Percentiles rank a stretch among this genome's conserved stretches.
Evolutionary conservation across 805 yeast species (phyloP).

Genomic region (Pachysolen tannophilus): DNA sequence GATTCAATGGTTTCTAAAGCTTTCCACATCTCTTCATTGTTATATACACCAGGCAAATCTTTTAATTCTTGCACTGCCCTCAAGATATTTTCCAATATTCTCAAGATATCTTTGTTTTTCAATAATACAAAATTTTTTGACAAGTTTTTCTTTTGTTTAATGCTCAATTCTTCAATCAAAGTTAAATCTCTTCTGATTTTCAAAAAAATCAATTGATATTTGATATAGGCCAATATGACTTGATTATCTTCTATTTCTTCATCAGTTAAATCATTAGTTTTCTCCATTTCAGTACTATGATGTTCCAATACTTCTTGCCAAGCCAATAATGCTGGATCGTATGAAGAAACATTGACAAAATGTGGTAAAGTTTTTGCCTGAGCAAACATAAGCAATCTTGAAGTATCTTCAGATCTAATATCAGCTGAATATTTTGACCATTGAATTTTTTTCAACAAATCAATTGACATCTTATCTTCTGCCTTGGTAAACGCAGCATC

Average conservation of each 20-base stretch:
- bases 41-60: conserved; percentile 89
- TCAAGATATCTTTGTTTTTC: conserved; percentile 32
- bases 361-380: conserved; percentile 22
- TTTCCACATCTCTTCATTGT: conserved; percentile 60
- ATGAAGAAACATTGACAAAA: conserved; percentile 34
- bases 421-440: conserved; percentile 53
- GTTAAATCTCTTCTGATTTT: conserved; percentile 66
- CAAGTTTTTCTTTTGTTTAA: conserved; percentile 12
- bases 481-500: conserved; percentile 25
- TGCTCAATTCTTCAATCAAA: conserved; percentile 30
- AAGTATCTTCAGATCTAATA: conserved; percentile 64
- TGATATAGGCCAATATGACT: conserved; percentile 67
- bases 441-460: conserved; percentile 24
- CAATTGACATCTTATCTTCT: conserved; percentile 16
- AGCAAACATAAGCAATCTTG: conserved; percentile 44
- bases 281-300: conserved; percentile 47
- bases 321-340: conserved; percentile 46
- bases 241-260: conserved; percentile 64
- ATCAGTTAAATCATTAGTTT: conserved; percentile 31
- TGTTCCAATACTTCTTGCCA: conserved; percentile 67
- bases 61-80: conserved; percentile 49
- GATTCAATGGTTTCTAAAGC: conserved; percentile 43
- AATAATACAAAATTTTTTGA: conserved; percentile 18
- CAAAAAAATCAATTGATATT: conserved; percentile 56
- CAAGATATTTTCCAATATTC: conserved; percentile 43